Evolutionary conservation across 768 basidiomycete species (phyloP).

Genomic region (Lactarius psammicola): DNA sequence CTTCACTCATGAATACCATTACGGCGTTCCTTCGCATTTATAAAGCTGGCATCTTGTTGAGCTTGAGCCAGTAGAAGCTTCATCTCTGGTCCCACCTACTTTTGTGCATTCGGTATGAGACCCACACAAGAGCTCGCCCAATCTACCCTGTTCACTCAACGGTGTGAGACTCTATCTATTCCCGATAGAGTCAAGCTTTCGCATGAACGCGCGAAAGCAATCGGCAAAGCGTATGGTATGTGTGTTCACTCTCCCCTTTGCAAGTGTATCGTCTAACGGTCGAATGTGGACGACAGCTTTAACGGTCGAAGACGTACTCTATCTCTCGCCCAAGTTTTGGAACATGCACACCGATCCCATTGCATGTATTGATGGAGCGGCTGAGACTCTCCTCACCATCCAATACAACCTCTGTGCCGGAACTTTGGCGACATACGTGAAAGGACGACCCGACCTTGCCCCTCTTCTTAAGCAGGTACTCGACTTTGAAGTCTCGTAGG

Average conservation of each 20-base stretch:
- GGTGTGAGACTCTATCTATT: background rate
- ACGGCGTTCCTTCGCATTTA: background rate
- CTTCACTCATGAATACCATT: background rate
- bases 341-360: constrained; percentile 38
- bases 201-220: constrained; percentile 13
- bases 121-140: constrained; percentile 7
- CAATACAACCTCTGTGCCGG: constrained; percentile 41
- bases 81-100: background rate
- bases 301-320: constrained; percentile 34
- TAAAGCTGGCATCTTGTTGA: background rate
- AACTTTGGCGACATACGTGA: constrained; percentile 36
- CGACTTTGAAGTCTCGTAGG: constrained; percentile 12
- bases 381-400: constrained; percentile 37
- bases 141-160: constrained; percentile 1
- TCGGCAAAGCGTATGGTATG: constrained; percentile 24
- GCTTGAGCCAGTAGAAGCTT: background rate
- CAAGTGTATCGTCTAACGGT: background rate
- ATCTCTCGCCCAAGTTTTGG: constrained; percentile 38
- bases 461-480: constrained; percentile 34
- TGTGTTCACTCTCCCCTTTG: background rate
- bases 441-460: constrained; percentile 31
- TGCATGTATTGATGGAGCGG: constrained; percentile 33
- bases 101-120: background rate
- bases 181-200: constrained; percentile 12
- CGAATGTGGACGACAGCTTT: constrained; percentile 27